A percentile compares a stretch with the other conserved stretches of the same genome.
phyloP scores from a whole-genome alignment of 805 yeast genomes.

The Sugiyamaella smithiae region DNA sequence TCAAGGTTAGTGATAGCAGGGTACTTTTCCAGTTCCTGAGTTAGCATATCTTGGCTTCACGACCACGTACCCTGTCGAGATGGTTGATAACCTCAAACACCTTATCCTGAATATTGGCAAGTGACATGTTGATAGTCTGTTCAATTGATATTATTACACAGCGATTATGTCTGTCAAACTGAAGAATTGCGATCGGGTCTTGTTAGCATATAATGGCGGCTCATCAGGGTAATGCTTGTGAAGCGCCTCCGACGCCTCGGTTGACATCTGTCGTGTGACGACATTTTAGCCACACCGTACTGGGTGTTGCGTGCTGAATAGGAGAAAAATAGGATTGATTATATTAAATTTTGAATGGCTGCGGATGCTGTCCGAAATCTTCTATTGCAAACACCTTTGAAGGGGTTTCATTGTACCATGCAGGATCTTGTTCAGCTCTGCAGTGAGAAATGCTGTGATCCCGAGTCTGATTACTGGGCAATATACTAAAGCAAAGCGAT shows the following conservation, averaged over 20 bases:
- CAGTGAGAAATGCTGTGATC: too few species aligned
- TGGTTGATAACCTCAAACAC: constrained; percentile 27
- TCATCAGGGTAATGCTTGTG: background rate
- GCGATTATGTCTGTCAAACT: background rate
- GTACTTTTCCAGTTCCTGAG: constrained; percentile 34
- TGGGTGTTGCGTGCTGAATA: too few species aligned
- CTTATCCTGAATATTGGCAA: constrained; percentile 26
- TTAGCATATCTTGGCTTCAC: background rate
- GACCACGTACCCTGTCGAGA: constrained; percentile 27
- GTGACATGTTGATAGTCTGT: background rate
- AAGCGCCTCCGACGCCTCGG: background rate
- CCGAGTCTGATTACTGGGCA: too few species aligned
- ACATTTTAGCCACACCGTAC: too few species aligned
- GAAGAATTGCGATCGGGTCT: constrained; percentile 1
- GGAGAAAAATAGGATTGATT: too few species aligned
- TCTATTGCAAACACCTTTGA: too few species aligned
- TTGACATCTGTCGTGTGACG: background rate
- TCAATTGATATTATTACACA: constrained; percentile 5
- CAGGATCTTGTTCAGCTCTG: too few species aligned
- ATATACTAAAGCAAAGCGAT: too few species aligned
- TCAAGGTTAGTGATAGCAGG: constrained; percentile 34
- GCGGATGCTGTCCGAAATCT: too few species aligned
- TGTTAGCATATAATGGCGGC: background rate
- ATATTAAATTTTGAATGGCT: too few species aligned
- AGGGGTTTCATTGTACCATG: too few species aligned